Conservation (phyloP, 345 rosid genomes). For the Euphorbia peplus region DNA sequence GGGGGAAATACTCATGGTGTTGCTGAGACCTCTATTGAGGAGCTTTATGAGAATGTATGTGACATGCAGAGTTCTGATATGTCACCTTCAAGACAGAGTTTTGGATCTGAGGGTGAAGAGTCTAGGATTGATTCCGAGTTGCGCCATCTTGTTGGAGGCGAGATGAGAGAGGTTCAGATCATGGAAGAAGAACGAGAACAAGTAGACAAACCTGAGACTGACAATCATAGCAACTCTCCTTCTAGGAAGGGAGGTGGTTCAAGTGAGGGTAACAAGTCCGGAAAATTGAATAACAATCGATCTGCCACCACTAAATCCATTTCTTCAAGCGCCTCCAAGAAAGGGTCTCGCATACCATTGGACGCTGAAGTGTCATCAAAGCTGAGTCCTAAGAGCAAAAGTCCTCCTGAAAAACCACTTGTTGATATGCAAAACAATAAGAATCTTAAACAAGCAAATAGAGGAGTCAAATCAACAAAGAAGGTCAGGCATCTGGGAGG, state of each 20-base stretch:
- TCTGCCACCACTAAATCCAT: constrained; percentile 33
- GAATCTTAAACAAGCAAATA: constrained; percentile 42
- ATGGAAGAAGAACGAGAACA: constrained; percentile 36
- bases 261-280: constrained; percentile 44
- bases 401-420: constrained; percentile 37
- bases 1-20: constrained; percentile 19
- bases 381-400: constrained; percentile 37
- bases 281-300: constrained; percentile 36
- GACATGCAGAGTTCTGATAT: constrained; percentile 39
- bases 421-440: constrained; percentile 35
- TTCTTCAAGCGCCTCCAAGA: constrained; percentile 36
- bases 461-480: constrained; percentile 25
- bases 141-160: constrained; percentile 34
- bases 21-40: constrained; percentile 32
- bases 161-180: constrained; percentile 34
- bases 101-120: constrained; percentile 35
- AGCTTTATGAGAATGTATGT: constrained; percentile 35
- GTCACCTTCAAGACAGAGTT: constrained; percentile 28
- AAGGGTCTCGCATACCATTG: constrained; percentile 12
- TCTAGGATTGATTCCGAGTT: constrained; percentile 34
- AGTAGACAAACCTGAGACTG: constrained; percentile 45
- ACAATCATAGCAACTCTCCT: constrained; percentile 37
- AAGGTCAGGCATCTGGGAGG: constrained; percentile 39
- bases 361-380: constrained; percentile 37
- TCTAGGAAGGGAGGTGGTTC: constrained; percentile 41